These are phyloP conservation scores for Lactuca sativa DNA, from an alignment of 129 eudicot species.

Conservation along the genomic window DNA sequence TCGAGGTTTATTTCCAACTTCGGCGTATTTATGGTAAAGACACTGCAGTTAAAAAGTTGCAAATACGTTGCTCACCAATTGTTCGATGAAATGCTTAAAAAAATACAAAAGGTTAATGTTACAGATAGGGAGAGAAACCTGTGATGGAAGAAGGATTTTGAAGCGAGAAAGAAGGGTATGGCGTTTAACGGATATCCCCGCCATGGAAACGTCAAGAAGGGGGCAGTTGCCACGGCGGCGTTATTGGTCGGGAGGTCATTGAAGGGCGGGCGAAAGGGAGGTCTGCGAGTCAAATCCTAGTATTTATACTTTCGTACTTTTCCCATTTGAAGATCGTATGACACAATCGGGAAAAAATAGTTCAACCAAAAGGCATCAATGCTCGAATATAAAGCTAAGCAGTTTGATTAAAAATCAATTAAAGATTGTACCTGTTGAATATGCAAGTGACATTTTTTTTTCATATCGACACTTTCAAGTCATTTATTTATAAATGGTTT, in stretches of 20 bases:
- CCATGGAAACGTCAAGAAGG: constrained; percentile 26
- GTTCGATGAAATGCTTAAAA: constrained; percentile 56
- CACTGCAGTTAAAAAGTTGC: constrained; percentile 24
- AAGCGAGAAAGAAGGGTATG: constrained; percentile 40
- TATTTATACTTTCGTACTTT: background rate
- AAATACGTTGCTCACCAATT: constrained; percentile 22
- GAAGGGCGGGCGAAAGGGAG: constrained; percentile 21
- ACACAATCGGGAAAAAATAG: no score
- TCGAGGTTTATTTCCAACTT: constrained; percentile 28
- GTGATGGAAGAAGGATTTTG: constrained; percentile 40
- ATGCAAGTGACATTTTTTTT: no score
- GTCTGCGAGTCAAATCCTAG: constrained; percentile 6
- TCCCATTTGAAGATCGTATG: background rate
- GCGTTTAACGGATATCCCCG: constrained; percentile 40
- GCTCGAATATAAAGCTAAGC: no score
- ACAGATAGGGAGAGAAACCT: constrained; percentile 36
- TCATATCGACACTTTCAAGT: background rate
- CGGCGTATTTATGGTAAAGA: constrained; percentile 31
- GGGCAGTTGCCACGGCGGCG: constrained; percentile 39
- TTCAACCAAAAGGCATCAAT: no score
- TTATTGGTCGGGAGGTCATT: constrained; percentile 25
- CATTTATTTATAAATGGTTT: background rate
- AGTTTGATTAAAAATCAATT: no score
- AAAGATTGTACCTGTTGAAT: no score
- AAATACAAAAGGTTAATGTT: background rate